Evolutionary conservation across 768 basidiomycete genomes (phyloP), one percentile per base, ranked within the genome.

Genomic region (Calocera viscosa): DNA sequence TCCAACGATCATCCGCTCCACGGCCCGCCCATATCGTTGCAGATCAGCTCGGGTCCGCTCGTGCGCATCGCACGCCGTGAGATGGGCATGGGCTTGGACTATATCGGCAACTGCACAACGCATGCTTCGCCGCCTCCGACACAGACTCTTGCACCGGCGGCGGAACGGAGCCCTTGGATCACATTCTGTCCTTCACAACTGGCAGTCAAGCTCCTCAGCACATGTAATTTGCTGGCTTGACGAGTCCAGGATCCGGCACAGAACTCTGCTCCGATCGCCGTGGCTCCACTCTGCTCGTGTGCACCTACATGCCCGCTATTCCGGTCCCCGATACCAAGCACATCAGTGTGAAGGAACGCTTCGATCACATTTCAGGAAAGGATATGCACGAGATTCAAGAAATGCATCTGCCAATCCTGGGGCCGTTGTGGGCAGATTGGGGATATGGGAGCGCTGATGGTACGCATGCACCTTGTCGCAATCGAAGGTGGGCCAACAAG

Each of bases 401-500:
- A 32, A 60, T 60, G 53, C 53, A 60, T 28, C 26, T 60, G 10
- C 53, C 53, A 11, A 60, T 60, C 30, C 53, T 26, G 24, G 53
- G 30, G 30, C 53, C 53, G 7, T 26, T 60, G 30, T 60, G 53
- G 53, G 53, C 53, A 2, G 53, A 60, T 26, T 60, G 53, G 53
- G 53, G 53, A 2, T 60, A 60, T 60, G 53, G 53, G 53, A 60
- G 30, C 30, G 53, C 53, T 2, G 14, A 60, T 60, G 53, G 53
- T 60, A 30, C 2, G 24, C 19, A 17, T 8, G 7, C 8, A 5
- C 16, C 5, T 47, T 47, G 19, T 38, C 35, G 35, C 5, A 8
- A 19, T 47, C 43, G 7, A 47, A 26, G 86, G 72, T 91, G 88
- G 87, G 89, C 89, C 8, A 84, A 91, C 75, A 84, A 82, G 70